Percentiles rank a stretch among this genome's conserved stretches.
Evolutionary conservation across 306 rosid genomes (phyloP).

Genomic region (Mimosa bimucronata): DNA sequence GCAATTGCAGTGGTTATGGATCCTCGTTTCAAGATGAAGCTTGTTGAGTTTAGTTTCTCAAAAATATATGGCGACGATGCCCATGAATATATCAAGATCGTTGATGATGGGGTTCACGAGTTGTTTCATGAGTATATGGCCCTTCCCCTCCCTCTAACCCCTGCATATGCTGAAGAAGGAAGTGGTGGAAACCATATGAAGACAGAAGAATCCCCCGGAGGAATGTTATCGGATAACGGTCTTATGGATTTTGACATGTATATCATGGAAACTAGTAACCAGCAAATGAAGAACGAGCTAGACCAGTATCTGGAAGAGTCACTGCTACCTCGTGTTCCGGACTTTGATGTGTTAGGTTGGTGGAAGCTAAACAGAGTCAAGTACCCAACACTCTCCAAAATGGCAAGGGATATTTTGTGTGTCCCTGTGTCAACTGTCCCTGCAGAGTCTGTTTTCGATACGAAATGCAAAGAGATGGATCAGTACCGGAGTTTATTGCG

Average conservation of each 20-base stretch:
- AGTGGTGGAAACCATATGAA: constrained; percentile 46
- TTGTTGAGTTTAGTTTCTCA: constrained; percentile 92
- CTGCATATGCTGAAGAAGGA: constrained; percentile 81
- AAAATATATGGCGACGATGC: constrained; percentile 83
- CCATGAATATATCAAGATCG: constrained; percentile 66
- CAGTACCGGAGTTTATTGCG: constrained; percentile 73
- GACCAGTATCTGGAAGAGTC: constrained; percentile 96
- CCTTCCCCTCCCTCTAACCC: constrained; percentile 85
- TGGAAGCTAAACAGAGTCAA: constrained; percentile 92
- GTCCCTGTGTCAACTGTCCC: constrained; percentile 72
- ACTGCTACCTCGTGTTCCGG: constrained; percentile 78
- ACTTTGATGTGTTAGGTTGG: constrained; percentile 88
- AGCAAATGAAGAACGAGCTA: constrained; percentile 83
- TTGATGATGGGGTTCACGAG: constrained; percentile 89
- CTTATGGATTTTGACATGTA: constrained; percentile 88
- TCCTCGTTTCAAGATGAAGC: constrained; percentile 98
- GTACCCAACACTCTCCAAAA: constrained; percentile 93
- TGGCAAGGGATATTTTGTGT: constrained; percentile 88
- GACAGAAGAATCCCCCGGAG: constrained; percentile 62
- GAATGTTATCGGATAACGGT: constrained; percentile 73
- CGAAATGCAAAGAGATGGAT: constrained; percentile 73
- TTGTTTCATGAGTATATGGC: constrained; percentile 80
- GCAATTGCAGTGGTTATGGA: constrained; percentile 94
- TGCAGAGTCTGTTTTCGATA: constrained; percentile 64
- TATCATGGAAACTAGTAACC: constrained; percentile 94